Conservation (phyloP, 176 grass and related monocot genomes). For the Cenchrus americanus region DNA sequence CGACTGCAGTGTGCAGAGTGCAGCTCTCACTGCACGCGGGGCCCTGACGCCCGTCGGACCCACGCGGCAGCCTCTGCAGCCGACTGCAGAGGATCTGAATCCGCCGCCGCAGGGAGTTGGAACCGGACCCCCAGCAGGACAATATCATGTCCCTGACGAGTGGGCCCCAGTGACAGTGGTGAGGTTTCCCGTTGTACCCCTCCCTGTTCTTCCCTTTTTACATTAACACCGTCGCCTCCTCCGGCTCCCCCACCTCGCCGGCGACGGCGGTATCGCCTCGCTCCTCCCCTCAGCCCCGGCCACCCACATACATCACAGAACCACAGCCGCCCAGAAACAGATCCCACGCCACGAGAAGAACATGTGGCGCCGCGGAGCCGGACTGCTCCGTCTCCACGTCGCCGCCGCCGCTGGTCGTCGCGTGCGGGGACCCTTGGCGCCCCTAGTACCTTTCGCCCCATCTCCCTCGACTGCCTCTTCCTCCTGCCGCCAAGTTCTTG, state of each 20-base stretch:
- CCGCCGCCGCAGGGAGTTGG: not conserved
- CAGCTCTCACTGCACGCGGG: not conserved
- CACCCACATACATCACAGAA: too few relatives aligned
- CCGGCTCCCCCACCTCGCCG: not conserved
- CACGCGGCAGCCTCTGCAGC: too few relatives aligned
- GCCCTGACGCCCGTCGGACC: not conserved
- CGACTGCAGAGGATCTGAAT: too few relatives aligned
- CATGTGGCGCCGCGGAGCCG: conserved; percentile 50
- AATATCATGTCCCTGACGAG: not conserved
- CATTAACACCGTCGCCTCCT: not conserved
- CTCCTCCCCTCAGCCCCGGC: too few relatives aligned
- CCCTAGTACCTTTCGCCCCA: conserved; percentile 9
- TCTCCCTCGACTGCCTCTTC: not conserved
- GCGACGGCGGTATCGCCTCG: not conserved
- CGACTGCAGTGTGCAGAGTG: too few relatives aligned
- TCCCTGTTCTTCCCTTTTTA: not conserved
- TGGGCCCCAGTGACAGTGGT: not conserved
- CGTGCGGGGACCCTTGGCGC: not conserved
- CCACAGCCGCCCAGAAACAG: not conserved
- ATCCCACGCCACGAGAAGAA: not conserved
- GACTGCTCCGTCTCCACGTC: conserved; percentile 33
- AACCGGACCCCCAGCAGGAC: too few relatives aligned
- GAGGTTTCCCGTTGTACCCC: not conserved
- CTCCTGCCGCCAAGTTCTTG: not conserved
- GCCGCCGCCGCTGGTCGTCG: not conserved